Percentiles rank a stretch among this genome's conserved stretches.
phyloP scores from a whole-genome alignment of 2,329 filamentous ascomycete genomes.

The Claviceps pazoutovae region DNA sequence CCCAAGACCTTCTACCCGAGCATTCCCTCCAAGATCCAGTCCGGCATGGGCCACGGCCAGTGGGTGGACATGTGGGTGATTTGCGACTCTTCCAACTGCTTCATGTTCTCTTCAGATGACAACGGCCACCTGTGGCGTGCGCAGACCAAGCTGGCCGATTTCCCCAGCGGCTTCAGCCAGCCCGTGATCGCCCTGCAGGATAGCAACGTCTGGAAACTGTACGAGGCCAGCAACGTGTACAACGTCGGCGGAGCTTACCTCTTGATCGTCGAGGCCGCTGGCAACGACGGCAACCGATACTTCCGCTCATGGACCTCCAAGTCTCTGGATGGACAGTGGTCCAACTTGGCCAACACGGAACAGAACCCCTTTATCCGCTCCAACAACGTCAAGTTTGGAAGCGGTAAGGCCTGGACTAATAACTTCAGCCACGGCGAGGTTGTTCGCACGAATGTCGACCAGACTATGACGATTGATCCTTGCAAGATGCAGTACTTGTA shows the following conservation, averaged over 20 bases:
- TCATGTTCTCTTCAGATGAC: slow-evolving; percentile 54
- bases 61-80: slow-evolving; percentile 51
- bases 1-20: not conserved
- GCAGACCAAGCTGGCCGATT: slow-evolving; percentile 47
- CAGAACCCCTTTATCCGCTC: slow-evolving; percentile 48
- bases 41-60: slow-evolving; percentile 33
- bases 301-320: slow-evolving; percentile 54
- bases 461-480: slow-evolving; percentile 48
- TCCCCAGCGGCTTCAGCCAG: slow-evolving; percentile 45
- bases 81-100: slow-evolving; percentile 46
- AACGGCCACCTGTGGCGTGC: slow-evolving; percentile 53
- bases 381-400: slow-evolving; percentile 34
- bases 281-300: slow-evolving; percentile 37
- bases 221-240: slow-evolving; percentile 56
- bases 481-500: slow-evolving; percentile 54
- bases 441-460: slow-evolving; percentile 39
- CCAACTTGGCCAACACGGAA: slow-evolving; percentile 40
- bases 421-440: slow-evolving; percentile 55
- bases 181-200: slow-evolving; percentile 38
- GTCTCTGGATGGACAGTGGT: slow-evolving; percentile 43
- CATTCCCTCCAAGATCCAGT: slow-evolving; percentile 20
- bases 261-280: slow-evolving; percentile 54
- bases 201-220: slow-evolving; percentile 36
- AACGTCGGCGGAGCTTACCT: slow-evolving; percentile 45
- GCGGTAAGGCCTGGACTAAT: slow-evolving; percentile 46